These are phyloP conservation scores for Cladophialophora psammophila DNA, from an alignment of 2,329 filamentous ascomycete species.

Conservation along the genomic window DNA sequence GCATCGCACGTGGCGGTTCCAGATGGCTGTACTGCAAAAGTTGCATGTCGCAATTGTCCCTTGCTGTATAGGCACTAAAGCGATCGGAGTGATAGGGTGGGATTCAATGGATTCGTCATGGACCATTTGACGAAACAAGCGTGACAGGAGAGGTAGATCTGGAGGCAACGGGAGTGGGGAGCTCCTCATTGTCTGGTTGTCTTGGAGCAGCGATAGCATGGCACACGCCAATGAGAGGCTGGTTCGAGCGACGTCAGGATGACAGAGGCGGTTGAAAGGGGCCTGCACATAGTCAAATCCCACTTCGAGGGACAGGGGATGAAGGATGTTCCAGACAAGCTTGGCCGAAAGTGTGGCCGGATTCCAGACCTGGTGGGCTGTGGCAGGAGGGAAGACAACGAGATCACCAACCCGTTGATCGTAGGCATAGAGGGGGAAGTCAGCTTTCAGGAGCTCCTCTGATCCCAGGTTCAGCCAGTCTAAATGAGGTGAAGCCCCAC, in stretches of 20 bases:
- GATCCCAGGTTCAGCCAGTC: slow-evolving; percentile 47
- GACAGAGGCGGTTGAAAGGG: slow-evolving; percentile 46
- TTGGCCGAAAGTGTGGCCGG: slow-evolving; percentile 46
- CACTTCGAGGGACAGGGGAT: slow-evolving; percentile 45
- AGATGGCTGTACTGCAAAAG: slow-evolving; percentile 49
- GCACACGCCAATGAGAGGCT: slow-evolving; percentile 44
- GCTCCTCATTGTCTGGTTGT: slow-evolving; percentile 32
- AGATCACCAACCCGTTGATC: slow-evolving; percentile 47
- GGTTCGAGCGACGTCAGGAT: slow-evolving; percentile 46
- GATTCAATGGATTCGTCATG: slow-evolving; percentile 45
- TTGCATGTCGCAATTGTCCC: slow-evolving; percentile 48
- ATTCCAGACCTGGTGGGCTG: slow-evolving; percentile 50
- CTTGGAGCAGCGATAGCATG: slow-evolving; percentile 45
- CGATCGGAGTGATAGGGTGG: slow-evolving; percentile 39
- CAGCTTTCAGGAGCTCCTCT: slow-evolving; percentile 44
- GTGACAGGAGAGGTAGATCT: slow-evolving; percentile 42
- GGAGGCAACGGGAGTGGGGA: slow-evolving; percentile 38
- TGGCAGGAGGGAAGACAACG: slow-evolving; percentile 48
- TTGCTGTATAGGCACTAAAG: slow-evolving; percentile 43
- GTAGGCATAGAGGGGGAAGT: slow-evolving; percentile 48
- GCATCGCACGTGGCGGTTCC: slow-evolving; percentile 50
- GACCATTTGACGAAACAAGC: slow-evolving; percentile 45
- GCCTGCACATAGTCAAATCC: slow-evolving; percentile 48
- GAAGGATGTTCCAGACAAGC: slow-evolving; percentile 49
- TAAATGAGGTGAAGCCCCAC: slow-evolving; percentile 46